phyloP scores from a whole-genome alignment of 441 rosid genomes.

The Erodium texanum region DNA sequence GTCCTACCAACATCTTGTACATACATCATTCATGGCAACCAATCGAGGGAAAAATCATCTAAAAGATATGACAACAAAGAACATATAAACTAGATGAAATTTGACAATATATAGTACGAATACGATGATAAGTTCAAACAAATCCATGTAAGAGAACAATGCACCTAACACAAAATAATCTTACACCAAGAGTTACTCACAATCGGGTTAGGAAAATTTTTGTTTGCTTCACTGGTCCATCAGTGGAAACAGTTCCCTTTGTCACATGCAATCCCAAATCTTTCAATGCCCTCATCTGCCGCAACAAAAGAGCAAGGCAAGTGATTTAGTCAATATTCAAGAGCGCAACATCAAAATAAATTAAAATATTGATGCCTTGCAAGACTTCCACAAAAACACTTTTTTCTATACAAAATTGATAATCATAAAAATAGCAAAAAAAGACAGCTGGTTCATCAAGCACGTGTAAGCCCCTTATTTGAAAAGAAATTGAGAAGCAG shows the following conservation, averaged over 20 bases:
- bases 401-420: neutral
- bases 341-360: neutral
- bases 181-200: slow-evolving; percentile 36
- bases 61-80: neutral
- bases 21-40: neutral
- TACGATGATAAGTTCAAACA: neutral
- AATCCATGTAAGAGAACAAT: neutral
- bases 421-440: too few species aligned
- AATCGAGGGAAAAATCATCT: neutral
- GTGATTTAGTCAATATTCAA: neutral
- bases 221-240: slow-evolving; percentile 70
- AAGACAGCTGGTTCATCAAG: neutral
- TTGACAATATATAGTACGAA: neutral
- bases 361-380: neutral
- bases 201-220: slow-evolving; percentile 57
- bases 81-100: neutral
- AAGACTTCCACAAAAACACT: neutral
- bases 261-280: slow-evolving; percentile 76
- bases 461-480: too few species aligned
- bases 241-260: slow-evolving; percentile 71
- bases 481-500: too few species aligned
- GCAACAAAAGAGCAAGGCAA: slow-evolving; percentile 2
- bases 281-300: slow-evolving; percentile 82
- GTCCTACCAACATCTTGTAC: neutral
- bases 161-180: neutral